These are phyloP conservation scores for Emmonsiellopsis sp. DNA, from an alignment of 2,329 filamentous ascomycete genomes.

Conservation along the genomic window DNA sequence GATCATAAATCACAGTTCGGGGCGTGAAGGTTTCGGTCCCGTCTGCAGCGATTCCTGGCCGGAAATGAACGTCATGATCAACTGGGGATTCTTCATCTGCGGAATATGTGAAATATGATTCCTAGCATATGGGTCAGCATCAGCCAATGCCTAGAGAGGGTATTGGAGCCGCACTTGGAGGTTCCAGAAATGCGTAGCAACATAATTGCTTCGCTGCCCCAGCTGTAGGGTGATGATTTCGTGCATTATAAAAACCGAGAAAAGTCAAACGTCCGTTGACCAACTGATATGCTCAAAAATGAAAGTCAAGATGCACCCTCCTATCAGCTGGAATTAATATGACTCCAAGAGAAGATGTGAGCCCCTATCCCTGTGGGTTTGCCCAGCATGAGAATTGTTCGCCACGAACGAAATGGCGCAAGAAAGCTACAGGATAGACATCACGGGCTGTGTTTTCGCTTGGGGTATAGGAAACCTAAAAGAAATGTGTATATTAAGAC, in stretches of 20 bases:
- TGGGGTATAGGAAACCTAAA: too few species aligned
- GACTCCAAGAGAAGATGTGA: too few species aligned
- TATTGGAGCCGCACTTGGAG: conserved; percentile 52
- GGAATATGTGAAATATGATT: conserved; percentile 92
- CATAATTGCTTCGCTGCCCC: conserved; percentile 84
- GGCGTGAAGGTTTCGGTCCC: conserved; percentile 88
- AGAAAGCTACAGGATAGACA: too few species aligned
- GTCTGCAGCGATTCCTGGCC: conserved; percentile 70
- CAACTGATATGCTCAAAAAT: not conserved
- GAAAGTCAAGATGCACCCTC: not conserved
- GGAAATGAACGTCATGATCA: conserved; percentile 82
- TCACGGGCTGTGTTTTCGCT: too few species aligned
- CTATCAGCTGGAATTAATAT: too few species aligned
- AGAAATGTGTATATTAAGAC: too few species aligned
- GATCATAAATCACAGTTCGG: conserved; percentile 83
- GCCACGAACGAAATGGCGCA: too few species aligned
- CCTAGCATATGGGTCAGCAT: conserved; percentile 41
- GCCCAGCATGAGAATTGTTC: too few species aligned
- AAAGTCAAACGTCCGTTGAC: not conserved
- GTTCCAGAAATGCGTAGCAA: conserved; percentile 97
- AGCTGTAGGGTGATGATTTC: conserved; percentile 93
- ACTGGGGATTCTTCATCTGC: conserved; percentile 56
- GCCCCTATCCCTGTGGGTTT: too few species aligned
- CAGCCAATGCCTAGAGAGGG: not conserved
- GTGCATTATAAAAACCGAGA: conserved; percentile 53